These are phyloP conservation scores for Pisolithus orientalis DNA, from an alignment of 768 basidiomycete genomes.

Conservation along the genomic window DNA sequence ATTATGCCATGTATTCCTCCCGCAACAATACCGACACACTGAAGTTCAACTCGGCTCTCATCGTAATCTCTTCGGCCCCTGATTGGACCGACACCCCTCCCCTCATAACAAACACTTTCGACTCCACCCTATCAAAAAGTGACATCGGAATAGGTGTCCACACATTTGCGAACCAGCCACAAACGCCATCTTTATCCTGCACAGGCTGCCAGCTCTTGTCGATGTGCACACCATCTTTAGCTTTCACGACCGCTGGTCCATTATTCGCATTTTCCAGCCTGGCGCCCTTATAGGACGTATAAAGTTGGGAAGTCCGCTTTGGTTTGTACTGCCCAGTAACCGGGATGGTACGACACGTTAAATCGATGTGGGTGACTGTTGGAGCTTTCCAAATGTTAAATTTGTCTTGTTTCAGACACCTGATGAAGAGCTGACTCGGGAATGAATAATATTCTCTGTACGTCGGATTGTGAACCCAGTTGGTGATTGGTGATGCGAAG, in stretches of 20 bases:
- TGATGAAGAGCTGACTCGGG: constrained; percentile 20
- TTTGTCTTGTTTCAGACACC: constrained; percentile 7
- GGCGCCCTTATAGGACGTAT: constrained; percentile 13
- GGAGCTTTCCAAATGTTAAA: constrained; percentile 8
- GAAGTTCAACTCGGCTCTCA: constrained; percentile 28
- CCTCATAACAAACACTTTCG: constrained; percentile 35
- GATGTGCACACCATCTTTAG: constrained; percentile 16
- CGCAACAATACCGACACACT: constrained; percentile 39
- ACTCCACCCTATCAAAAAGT: constrained; percentile 43
- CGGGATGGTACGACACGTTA: constrained; percentile 15
- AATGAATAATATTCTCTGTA: constrained; percentile 14
- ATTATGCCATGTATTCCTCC: constrained; percentile 29
- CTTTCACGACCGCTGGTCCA: background rate
- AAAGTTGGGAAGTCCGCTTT: constrained; percentile 3
- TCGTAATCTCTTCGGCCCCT: constrained; percentile 14
- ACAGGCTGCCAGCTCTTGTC: constrained; percentile 14
- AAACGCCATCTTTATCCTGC: constrained; percentile 11
- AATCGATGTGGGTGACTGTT: constrained; percentile 11
- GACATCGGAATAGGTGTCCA: constrained; percentile 43
- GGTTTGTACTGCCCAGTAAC: constrained; percentile 1
- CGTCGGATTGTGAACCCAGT: background rate
- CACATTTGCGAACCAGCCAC: constrained; percentile 32
- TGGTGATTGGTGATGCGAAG: background rate
- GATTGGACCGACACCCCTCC: constrained; percentile 31
- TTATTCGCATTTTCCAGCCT: background rate